phyloP scores from a whole-genome alignment of 169 alveolate species.

The Cryptosporidium sp. region DNA sequence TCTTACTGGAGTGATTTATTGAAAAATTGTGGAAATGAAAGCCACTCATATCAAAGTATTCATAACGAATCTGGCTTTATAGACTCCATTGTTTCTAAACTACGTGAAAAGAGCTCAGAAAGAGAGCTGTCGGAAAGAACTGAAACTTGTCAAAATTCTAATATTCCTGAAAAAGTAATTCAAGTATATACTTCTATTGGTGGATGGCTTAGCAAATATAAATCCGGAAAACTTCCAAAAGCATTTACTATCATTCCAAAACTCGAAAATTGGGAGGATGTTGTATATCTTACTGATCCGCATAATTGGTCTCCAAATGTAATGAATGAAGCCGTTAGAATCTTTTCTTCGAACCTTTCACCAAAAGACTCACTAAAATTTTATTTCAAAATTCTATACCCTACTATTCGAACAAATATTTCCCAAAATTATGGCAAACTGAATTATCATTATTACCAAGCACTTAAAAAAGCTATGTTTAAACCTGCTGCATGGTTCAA shows the following conservation, averaged over 20 bases:
- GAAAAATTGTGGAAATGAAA: not conserved
- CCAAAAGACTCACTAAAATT: constrained; percentile 84
- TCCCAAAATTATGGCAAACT: constrained; percentile 87
- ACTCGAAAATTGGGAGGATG: constrained; percentile 93
- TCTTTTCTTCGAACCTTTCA: constrained; percentile 90
- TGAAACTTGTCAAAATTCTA: not conserved
- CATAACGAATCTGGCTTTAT: not conserved
- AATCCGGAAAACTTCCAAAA: constrained; percentile 94
- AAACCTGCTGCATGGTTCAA: constrained; percentile 97
- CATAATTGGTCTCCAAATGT: constrained; percentile 95
- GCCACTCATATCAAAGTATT: not conserved
- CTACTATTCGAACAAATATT: constrained; percentile 90
- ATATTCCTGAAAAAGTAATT: constrained; percentile 54
- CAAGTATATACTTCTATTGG: constrained; percentile 82
- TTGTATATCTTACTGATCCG: constrained; percentile 92
- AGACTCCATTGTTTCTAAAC: not conserved
- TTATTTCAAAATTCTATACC: constrained; percentile 85
- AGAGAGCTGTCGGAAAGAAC: not conserved
- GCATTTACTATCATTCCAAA: constrained; percentile 93
- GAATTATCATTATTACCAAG: constrained; percentile 91
- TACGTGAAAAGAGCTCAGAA: not conserved
- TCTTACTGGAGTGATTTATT: constrained; percentile 57
- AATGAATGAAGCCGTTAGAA: constrained; percentile 90
- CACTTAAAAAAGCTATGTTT: constrained; percentile 93
- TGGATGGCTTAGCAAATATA: constrained; percentile 84